Conservation (phyloP, 495 filamentous ascomycete species). For the Bacidia rubella region DNA sequence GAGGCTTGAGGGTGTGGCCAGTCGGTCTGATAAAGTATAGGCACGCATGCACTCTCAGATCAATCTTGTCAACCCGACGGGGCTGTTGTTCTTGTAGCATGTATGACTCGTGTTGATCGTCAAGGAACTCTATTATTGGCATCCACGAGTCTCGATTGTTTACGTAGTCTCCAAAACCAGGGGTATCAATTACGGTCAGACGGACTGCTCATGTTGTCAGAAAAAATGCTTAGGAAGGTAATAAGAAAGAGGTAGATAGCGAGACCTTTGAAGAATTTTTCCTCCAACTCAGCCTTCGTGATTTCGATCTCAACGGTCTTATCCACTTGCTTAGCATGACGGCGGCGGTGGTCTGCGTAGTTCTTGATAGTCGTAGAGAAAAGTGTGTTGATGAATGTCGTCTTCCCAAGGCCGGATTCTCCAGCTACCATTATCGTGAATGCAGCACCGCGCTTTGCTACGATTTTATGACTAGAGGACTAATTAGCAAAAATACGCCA, state of each 20-base stretch:
- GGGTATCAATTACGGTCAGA: conserved; percentile 95
- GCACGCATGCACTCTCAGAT: conserved; percentile 95
- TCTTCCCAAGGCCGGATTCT: conserved; percentile 97
- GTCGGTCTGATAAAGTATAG: conserved; percentile 98
- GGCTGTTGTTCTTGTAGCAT: conserved; percentile 99
- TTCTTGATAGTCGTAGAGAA: conserved; percentile 99
- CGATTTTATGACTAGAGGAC: conserved; percentile 82
- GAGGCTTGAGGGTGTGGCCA: conserved; percentile 93
- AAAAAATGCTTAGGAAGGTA: conserved; percentile 12
- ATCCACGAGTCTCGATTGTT: conserved; percentile 99
- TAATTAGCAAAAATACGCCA: conserved; percentile 2
- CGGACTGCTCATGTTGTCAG: conserved; percentile 49
- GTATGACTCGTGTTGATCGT: conserved; percentile 99
- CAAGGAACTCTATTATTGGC: conserved; percentile 98
- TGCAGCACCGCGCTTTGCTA: conserved; percentile 94
- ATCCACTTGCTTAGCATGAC: conserved; percentile 97
- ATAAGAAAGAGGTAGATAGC: not conserved
- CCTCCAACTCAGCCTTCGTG: conserved; percentile 97
- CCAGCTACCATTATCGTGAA: conserved; percentile 99
- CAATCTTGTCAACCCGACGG: conserved; percentile 93
- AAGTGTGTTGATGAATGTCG: conserved; percentile 98
- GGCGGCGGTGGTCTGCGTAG: conserved; percentile 97
- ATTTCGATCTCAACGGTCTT: conserved; percentile 99
- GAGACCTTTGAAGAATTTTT: conserved; percentile 99
- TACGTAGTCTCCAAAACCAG: conserved; percentile 97